These are phyloP conservation scores for Ceratocystis cacaofunesta DNA, from an alignment of 2,329 filamentous ascomycete genomes.

Conservation along the genomic window DNA sequence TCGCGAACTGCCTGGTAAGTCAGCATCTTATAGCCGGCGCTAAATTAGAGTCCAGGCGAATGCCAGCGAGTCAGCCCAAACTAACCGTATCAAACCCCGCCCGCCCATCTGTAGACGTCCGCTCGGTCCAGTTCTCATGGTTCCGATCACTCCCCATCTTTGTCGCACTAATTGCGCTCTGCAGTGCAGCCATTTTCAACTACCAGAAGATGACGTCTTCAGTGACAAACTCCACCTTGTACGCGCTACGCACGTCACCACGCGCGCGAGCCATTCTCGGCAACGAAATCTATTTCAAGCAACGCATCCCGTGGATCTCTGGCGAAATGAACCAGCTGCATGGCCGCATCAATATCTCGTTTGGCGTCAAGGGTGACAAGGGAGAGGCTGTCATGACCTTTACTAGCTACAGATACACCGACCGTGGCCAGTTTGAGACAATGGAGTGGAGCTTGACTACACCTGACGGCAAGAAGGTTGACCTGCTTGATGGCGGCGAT, in stretches of 20 bases:
- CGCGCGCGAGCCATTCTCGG: slow-evolving; percentile 64
- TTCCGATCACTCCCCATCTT: slow-evolving; percentile 67
- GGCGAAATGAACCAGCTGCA: slow-evolving; percentile 89
- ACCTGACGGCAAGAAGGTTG: slow-evolving; percentile 44
- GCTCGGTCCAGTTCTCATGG: slow-evolving; percentile 43
- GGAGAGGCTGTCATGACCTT: slow-evolving; percentile 63
- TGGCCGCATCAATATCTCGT: slow-evolving; percentile 74
- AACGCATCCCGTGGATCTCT: slow-evolving; percentile 67
- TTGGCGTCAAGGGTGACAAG: slow-evolving; percentile 70
- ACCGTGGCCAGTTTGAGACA: slow-evolving; percentile 61
- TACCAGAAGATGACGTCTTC: slow-evolving; percentile 91
- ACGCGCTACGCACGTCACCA: slow-evolving; percentile 71
- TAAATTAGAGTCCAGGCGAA: too few relatives aligned
- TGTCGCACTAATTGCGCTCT: slow-evolving; percentile 51
- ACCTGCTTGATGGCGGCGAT: slow-evolving; percentile 58
- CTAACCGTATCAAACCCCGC: slow-evolving; percentile 6
- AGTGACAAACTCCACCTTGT: slow-evolving; percentile 75
- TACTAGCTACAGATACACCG: slow-evolving; percentile 50
- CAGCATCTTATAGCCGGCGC: background rate
- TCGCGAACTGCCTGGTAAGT: slow-evolving; percentile 48
- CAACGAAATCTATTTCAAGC: slow-evolving; percentile 70
- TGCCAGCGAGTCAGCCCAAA: background rate
- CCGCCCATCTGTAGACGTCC: slow-evolving; percentile 25
- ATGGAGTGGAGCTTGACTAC: slow-evolving; percentile 76
- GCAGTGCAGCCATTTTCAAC: slow-evolving; percentile 87